Conservation (phyloP, 495 filamentous ascomycete genomes). For the Glarea lozoyensis region DNA sequence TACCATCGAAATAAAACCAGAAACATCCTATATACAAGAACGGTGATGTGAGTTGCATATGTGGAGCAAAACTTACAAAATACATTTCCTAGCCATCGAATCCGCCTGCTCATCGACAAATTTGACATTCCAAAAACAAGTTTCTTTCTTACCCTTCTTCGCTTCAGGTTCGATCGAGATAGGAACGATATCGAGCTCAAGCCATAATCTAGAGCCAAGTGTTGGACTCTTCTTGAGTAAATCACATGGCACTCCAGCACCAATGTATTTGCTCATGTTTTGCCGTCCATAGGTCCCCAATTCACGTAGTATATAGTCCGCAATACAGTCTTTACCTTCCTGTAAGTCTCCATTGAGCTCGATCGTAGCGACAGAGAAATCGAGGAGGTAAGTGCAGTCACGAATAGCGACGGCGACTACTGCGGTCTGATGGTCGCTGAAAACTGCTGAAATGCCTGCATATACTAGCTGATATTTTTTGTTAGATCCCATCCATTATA, state of each 20-base stretch:
- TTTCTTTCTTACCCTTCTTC: constrained; percentile 12
- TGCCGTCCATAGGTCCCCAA: constrained; percentile 48
- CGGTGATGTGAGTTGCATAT: not conserved
- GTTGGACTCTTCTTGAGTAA: constrained; percentile 44
- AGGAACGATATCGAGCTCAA: constrained; percentile 68
- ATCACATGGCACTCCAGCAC: constrained; percentile 46
- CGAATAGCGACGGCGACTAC: constrained; percentile 62
- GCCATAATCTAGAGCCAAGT: constrained; percentile 69
- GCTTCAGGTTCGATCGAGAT: constrained; percentile 44
- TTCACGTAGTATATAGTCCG: constrained; percentile 42
- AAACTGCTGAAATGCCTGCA: constrained; percentile 49
- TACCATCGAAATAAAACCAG: not conserved
- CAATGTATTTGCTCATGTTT: constrained; percentile 60
- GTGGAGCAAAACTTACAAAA: constrained; percentile 53
- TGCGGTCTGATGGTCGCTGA: constrained; percentile 38
- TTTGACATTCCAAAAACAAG: constrained; percentile 42
- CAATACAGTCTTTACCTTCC: constrained; percentile 35
- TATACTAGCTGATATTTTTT: constrained; percentile 47
- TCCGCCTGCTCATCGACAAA: constrained; percentile 77
- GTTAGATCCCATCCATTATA: constrained; percentile 8
- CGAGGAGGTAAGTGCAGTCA: constrained; percentile 69
- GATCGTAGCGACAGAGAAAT: constrained; percentile 57
- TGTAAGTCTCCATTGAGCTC: constrained; percentile 23
- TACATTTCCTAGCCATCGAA: constrained; percentile 74
- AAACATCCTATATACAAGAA: not conserved